Percentiles rank a stretch among this genome's conserved stretches.
Conservation (phyloP, 345 rosid species). For the Citrus glauca region DNA sequence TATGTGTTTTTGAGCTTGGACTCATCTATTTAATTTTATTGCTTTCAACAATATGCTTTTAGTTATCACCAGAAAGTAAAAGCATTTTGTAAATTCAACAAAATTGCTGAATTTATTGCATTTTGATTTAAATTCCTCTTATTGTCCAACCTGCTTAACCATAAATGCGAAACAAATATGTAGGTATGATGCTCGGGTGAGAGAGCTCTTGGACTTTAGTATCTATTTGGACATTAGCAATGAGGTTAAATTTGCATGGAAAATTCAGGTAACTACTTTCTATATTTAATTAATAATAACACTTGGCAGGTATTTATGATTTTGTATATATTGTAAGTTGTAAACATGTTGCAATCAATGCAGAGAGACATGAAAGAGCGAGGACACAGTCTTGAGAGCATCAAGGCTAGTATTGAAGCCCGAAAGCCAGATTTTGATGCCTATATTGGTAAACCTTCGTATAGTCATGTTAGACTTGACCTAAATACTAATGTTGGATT, state of each 20-base stretch:
- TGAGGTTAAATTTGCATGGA: constrained; percentile 98
- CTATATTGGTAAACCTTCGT: constrained; percentile 61
- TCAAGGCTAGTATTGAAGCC: constrained; percentile 96
- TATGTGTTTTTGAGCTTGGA: no score
- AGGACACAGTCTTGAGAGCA: constrained; percentile 98
- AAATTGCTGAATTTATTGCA: background rate
- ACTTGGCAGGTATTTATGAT: background rate
- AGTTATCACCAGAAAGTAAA: no score
- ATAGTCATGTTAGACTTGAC: background rate
- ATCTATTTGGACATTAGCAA: constrained; percentile 97
- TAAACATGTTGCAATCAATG: constrained; percentile 12
- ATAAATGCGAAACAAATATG: background rate
- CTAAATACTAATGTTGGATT: background rate
- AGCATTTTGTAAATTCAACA: background rate
- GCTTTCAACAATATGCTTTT: no score
- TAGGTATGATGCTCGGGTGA: constrained; percentile 88
- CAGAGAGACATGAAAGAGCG: constrained; percentile 99
- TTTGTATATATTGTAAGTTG: background rate
- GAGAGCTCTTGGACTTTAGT: constrained; percentile 85
- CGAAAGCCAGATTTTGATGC: constrained; percentile 96
- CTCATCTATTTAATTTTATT: no score
- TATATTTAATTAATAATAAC: constrained; percentile 5
- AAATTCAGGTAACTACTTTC: constrained; percentile 42
- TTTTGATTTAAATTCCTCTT: background rate
- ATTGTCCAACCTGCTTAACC: background rate